A percentile compares a stretch with the other conserved stretches of the same genome.
phyloP scores from a whole-genome alignment of 2,329 filamentous ascomycete species.

The Eutypella sp. region DNA sequence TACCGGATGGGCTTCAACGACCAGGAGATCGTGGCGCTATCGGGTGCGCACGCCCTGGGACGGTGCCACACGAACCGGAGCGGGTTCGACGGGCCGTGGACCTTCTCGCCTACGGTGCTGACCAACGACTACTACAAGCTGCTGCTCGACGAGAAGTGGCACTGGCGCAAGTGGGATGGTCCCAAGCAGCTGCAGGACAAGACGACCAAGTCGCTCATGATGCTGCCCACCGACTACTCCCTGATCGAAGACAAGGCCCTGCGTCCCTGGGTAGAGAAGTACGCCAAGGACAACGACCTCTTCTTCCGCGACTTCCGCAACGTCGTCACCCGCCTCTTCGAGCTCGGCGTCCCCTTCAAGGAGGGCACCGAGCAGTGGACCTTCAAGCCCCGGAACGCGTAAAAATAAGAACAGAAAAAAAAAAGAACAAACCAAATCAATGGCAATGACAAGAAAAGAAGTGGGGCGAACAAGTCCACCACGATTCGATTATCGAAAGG shows the following conservation, averaged over 20 bases:
- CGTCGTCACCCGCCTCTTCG: conserved; percentile 77
- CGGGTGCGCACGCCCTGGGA: conserved; percentile 80
- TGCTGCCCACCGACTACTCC: conserved; percentile 89
- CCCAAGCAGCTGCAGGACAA: conserved; percentile 80
- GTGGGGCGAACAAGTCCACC: no score
- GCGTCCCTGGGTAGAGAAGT: conserved; percentile 73
- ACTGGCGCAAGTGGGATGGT: conserved; percentile 85
- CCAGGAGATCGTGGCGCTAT: conserved; percentile 88
- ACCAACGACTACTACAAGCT: conserved; percentile 95
- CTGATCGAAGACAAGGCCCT: conserved; percentile 86
- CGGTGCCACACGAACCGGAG: conserved; percentile 86
- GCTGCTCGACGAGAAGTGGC: conserved; percentile 88
- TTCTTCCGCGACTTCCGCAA: conserved; percentile 93
- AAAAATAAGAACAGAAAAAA: no score
- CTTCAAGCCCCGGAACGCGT: conserved; percentile 55
- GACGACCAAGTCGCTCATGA: conserved; percentile 87
- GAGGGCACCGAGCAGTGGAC: conserved; percentile 55
- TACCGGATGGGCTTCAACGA: conserved; percentile 97
- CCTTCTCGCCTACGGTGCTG: conserved; percentile 82
- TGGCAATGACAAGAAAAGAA: no score
- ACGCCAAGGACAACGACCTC: conserved; percentile 81
- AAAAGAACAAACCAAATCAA: no score
- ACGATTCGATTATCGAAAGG: no score
- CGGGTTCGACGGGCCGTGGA: conserved; percentile 86
- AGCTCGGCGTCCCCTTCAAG: conserved; percentile 87